These are phyloP conservation scores for Globisporangium lucens DNA, from an alignment of 352 stramenopile species.

Conservation along the genomic window DNA sequence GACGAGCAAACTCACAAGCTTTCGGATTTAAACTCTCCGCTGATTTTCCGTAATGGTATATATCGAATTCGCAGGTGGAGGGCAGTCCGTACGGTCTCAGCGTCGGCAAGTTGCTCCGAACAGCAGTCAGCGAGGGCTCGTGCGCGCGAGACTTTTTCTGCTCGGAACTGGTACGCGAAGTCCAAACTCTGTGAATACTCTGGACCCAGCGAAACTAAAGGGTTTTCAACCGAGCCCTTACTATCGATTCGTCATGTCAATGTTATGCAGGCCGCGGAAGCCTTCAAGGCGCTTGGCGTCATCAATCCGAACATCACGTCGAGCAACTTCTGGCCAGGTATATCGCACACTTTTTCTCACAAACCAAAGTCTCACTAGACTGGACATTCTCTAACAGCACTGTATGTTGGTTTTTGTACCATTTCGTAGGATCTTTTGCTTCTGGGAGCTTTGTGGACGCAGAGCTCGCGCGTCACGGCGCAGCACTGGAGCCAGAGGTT, in stretches of 20 bases:
- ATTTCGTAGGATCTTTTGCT: conserved; percentile 35
- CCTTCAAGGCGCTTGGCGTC: conserved; percentile 51
- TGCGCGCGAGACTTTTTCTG: conserved; percentile 47
- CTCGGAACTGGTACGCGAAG: conserved; percentile 50
- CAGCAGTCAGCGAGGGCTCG: conserved; percentile 13
- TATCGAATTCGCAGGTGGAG: conserved; percentile 26
- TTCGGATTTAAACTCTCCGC: too few species aligned
- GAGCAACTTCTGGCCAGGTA: conserved; percentile 59
- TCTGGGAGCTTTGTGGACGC: conserved; percentile 46
- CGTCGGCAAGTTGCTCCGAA: conserved; percentile 42
- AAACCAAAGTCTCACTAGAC: too few species aligned
- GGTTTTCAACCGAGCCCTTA: not conserved
- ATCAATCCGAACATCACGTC: conserved; percentile 31
- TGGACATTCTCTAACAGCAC: too few species aligned
- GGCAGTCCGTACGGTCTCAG: conserved; percentile 52
- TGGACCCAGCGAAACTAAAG: not conserved
- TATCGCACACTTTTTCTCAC: not conserved
- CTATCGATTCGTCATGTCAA: not conserved
- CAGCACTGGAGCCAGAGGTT: conserved; percentile 37
- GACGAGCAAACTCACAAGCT: not conserved
- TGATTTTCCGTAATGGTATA: too few species aligned
- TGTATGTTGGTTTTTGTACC: too few species aligned
- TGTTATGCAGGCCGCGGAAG: conserved; percentile 38
- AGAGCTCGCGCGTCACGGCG: conserved; percentile 45
- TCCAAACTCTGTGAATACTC: not conserved